Conservation (phyloP, 2,329 filamentous ascomycete genomes). For the Metarhizium humberi region DNA sequence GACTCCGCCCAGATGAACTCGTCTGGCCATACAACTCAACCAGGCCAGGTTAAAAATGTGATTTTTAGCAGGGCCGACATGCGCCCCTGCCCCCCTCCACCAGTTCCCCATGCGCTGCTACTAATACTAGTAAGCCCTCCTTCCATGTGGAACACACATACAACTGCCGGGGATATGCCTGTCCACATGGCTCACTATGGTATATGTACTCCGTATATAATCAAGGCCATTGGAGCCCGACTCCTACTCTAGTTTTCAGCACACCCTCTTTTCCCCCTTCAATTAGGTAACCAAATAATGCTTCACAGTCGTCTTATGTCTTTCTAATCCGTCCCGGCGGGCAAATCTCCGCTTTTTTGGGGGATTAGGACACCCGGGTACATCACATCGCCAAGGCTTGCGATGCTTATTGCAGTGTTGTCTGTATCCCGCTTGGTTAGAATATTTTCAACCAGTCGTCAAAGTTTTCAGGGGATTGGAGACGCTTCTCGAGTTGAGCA, state of each 20-base stretch:
- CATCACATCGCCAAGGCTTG: constrained; percentile 30
- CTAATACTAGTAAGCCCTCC: background rate
- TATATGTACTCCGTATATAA: background rate
- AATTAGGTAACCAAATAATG: constrained; percentile 22
- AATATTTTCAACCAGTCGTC: background rate
- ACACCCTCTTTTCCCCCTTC: background rate
- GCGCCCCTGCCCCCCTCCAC: background rate
- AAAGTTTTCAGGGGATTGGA: background rate
- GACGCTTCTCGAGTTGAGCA: background rate
- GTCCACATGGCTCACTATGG: background rate
- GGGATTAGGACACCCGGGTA: constrained; percentile 30
- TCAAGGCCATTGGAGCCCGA: background rate
- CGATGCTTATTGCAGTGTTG: constrained; percentile 34
- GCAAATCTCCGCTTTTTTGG: constrained; percentile 32
- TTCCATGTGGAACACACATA: background rate
- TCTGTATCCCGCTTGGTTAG: constrained; percentile 15
- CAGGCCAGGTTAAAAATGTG: too few species aligned
- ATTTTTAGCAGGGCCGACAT: background rate
- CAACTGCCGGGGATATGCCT: background rate
- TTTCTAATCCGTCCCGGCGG: constrained; percentile 31
- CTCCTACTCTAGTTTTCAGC: background rate
- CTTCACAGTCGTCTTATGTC: constrained; percentile 30
- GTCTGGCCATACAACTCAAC: background rate
- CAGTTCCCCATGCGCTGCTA: background rate
- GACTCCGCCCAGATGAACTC: background rate